phyloP scores from a whole-genome alignment of 192 early-diverging fungal species.

The Phycomyces nitens region DNA sequence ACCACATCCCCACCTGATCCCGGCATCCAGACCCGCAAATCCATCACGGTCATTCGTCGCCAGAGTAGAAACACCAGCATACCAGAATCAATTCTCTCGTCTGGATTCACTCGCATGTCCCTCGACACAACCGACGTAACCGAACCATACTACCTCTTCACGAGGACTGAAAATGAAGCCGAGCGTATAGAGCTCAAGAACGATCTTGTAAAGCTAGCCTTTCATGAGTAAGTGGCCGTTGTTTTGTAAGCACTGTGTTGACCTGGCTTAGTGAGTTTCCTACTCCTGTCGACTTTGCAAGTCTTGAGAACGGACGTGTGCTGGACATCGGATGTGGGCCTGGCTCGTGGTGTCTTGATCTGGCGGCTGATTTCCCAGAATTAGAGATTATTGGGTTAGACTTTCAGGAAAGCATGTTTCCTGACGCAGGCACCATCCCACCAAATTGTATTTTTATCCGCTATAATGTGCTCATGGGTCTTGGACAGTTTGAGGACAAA shows the following conservation, averaged over 20 bases:
- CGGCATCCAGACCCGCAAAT: too few relatives aligned
- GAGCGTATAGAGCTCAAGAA: conserved; percentile 28
- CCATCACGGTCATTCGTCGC: too few relatives aligned
- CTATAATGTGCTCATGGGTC: conserved; percentile 15
- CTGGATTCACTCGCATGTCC: too few relatives aligned
- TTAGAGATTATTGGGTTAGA: conserved; percentile 16
- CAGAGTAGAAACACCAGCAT: too few relatives aligned
- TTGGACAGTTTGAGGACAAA: conserved; percentile 18
- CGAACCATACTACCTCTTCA: conserved; percentile 2
- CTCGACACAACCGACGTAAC: too few relatives aligned
- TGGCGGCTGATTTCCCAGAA: conserved; percentile 9
- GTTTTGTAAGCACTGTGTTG: background rate
- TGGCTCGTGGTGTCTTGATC: conserved; percentile 25
- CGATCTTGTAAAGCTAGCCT: conserved; percentile 26
- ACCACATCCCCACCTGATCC: too few relatives aligned
- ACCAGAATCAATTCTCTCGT: too few relatives aligned
- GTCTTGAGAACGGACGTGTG: conserved; percentile 4
- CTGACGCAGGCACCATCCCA: conserved; percentile 10
- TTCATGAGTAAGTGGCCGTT: conserved; percentile 22
- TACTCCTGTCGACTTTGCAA: conserved; percentile 14
- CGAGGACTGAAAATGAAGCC: conserved; percentile 7
- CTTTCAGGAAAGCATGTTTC: conserved; percentile 20
- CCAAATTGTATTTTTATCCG: conserved; percentile 8
- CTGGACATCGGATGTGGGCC: conserved; percentile 25
- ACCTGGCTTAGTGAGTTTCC: conserved; percentile 12